phyloP scores from a whole-genome alignment of 306 rosid genomes.

The Cajanus cajan region DNA sequence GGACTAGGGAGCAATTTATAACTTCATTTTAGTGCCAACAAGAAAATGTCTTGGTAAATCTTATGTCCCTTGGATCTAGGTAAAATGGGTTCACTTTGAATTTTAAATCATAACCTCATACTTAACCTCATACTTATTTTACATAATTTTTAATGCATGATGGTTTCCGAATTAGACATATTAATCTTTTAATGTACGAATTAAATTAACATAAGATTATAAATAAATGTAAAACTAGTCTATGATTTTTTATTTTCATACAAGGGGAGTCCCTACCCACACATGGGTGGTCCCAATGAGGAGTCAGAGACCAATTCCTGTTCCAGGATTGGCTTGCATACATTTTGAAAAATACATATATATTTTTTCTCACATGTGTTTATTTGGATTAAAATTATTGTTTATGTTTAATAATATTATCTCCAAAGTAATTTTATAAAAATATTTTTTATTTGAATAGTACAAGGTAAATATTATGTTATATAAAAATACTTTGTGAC shows the following conservation, averaged over 20 bases:
- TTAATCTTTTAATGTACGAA: not conserved
- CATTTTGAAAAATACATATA: not conserved
- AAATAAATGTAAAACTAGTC: not conserved
- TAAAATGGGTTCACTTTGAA: not conserved
- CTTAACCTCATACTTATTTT: not conserved
- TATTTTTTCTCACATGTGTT: not conserved
- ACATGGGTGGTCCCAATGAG: slow-evolving; percentile 23
- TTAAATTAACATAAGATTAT: not conserved
- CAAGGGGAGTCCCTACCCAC: not conserved
- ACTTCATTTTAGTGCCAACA: not conserved
- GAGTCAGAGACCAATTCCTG: not conserved
- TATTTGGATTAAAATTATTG: not conserved
- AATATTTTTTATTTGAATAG: not conserved
- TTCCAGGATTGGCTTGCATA: not conserved
- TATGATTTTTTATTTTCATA: not conserved
- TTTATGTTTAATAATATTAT: not conserved
- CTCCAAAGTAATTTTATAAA: not conserved
- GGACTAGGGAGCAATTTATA: not conserved
- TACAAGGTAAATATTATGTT: not conserved
- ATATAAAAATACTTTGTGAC: not conserved
- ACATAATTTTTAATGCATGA: not conserved
- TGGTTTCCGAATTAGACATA: not conserved
- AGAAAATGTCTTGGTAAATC: not conserved
- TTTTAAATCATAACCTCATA: not conserved
- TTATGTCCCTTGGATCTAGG: not conserved